Evolutionary conservation across 768 basidiomycete genomes (phyloP).

Genomic region (Hebeloma cylindrosporum): DNA sequence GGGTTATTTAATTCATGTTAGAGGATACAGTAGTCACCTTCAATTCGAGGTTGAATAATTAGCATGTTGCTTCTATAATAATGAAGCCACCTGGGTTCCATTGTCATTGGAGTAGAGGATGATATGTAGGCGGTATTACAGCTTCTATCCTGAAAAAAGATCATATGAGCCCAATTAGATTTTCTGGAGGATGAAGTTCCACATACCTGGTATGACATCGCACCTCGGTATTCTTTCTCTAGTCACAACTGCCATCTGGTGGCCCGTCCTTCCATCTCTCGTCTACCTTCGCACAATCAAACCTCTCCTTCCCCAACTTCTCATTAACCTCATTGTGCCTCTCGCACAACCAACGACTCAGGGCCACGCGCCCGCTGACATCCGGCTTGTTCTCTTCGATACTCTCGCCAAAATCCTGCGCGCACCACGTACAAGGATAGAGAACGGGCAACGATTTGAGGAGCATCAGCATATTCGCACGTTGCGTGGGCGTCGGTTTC

Average conservation of each 20-base stretch:
- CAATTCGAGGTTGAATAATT: too few species aligned
- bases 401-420: conserved; percentile 74
- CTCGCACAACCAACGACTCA: conserved; percentile 88
- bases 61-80: too few species aligned
- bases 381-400: conserved; percentile 71
- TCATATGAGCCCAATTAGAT: too few species aligned
- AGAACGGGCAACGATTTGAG: conserved; percentile 75
- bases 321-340: conserved; percentile 92
- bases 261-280: conserved; percentile 95
- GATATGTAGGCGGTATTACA: too few species aligned
- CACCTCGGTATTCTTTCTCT: background rate
- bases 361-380: conserved; percentile 62
- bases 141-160: too few species aligned
- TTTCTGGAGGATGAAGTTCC: too few species aligned
- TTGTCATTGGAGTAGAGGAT: too few species aligned
- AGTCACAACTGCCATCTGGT: conserved; percentile 86
- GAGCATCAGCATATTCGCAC: conserved; percentile 80
- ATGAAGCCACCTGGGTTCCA: too few species aligned
- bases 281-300: conserved; percentile 81
- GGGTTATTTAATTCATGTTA: too few species aligned
- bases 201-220: background rate
- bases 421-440: conserved; percentile 90
- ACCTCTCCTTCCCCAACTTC: conserved; percentile 77
- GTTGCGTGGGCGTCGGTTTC: conserved; percentile 70
- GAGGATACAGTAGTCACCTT: too few species aligned